Percentiles rank a stretch among this genome's conserved stretches.
Conservation (phyloP, 495 filamentous ascomycete species). For the Mytilinidion resinicola region DNA sequence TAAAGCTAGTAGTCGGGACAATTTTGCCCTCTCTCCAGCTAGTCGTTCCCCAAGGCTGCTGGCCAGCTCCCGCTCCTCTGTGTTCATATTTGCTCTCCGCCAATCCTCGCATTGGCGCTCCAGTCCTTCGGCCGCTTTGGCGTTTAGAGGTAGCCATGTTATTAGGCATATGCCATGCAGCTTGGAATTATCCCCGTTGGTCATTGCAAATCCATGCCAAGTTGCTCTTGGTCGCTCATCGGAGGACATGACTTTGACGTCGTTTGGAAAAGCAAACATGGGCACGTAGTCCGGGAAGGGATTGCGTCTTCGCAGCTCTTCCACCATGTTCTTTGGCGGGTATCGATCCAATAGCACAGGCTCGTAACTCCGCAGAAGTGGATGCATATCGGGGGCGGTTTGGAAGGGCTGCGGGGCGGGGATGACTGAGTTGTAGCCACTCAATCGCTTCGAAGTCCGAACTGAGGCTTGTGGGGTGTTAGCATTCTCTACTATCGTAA, state of each 20-base stretch:
- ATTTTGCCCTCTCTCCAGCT: conserved; percentile 80
- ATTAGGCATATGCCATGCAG: conserved; percentile 88
- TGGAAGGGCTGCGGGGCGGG: conserved; percentile 86
- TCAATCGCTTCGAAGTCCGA: conserved; percentile 79
- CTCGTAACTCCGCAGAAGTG: conserved; percentile 86
- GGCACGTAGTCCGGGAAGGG: conserved; percentile 95
- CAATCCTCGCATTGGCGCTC: conserved; percentile 91
- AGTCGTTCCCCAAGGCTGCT: conserved; percentile 86
- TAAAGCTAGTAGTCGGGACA: conserved; percentile 78
- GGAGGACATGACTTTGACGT: conserved; percentile 91
- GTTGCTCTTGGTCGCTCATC: conserved; percentile 89
- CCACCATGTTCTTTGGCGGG: conserved; percentile 73
- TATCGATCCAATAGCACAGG: conserved; percentile 91
- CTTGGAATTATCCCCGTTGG: conserved; percentile 80
- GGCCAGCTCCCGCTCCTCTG: conserved; percentile 89
- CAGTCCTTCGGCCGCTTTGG: conserved; percentile 73
- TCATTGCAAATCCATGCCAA: conserved; percentile 99
- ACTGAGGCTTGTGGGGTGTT: conserved; percentile 63
- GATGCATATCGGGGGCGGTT: conserved; percentile 87
- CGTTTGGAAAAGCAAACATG: conserved; percentile 98
- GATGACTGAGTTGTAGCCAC: conserved; percentile 98
- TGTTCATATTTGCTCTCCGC: conserved; percentile 91
- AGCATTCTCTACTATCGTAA: conserved; percentile 14
- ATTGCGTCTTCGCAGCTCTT: conserved; percentile 73
- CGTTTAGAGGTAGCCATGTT: conserved; percentile 84